Evolutionary conservation across 768 basidiomycete genomes (phyloP).

Genomic region (Rhodocollybia butyracea): DNA sequence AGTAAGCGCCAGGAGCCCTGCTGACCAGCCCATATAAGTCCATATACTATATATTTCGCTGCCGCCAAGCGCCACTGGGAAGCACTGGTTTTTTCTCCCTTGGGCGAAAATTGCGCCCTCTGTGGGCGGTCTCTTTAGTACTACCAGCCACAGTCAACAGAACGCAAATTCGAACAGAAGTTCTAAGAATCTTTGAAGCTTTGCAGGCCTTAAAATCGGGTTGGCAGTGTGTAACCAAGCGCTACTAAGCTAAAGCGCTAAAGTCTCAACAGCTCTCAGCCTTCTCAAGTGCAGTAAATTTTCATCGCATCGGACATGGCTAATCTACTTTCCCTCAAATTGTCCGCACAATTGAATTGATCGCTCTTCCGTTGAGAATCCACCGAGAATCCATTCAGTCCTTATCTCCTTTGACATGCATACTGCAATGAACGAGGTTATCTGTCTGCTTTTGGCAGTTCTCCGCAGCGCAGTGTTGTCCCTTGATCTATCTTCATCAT

Average conservation of each 20-base stretch:
- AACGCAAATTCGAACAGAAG: too few relatives aligned
- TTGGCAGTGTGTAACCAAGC: too few relatives aligned
- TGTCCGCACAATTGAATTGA: too few relatives aligned
- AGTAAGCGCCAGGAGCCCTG: neutral
- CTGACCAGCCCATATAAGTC: neutral
- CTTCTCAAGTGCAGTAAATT: neutral
- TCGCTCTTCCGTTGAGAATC: too few relatives aligned
- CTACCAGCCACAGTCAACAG: too few relatives aligned
- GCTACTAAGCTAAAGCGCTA: too few relatives aligned
- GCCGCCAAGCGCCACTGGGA: neutral
- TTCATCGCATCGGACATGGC: neutral
- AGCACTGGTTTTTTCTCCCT: neutral
- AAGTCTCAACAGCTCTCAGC: neutral
- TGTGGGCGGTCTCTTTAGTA: neutral
- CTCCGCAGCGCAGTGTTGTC: too few relatives aligned
- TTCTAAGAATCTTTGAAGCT: too few relatives aligned
- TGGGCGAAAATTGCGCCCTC: neutral
- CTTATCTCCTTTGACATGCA: too few relatives aligned
- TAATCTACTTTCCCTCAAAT: neutral
- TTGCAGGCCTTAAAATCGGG: too few relatives aligned
- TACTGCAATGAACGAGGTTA: neutral
- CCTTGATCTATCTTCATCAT: too few relatives aligned
- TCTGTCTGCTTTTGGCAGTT: neutral
- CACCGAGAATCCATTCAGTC: too few relatives aligned
- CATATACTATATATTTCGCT: neutral